phyloP scores from a whole-genome alignment of 257 asterid genomes.

The Ehretia macrophylla region DNA sequence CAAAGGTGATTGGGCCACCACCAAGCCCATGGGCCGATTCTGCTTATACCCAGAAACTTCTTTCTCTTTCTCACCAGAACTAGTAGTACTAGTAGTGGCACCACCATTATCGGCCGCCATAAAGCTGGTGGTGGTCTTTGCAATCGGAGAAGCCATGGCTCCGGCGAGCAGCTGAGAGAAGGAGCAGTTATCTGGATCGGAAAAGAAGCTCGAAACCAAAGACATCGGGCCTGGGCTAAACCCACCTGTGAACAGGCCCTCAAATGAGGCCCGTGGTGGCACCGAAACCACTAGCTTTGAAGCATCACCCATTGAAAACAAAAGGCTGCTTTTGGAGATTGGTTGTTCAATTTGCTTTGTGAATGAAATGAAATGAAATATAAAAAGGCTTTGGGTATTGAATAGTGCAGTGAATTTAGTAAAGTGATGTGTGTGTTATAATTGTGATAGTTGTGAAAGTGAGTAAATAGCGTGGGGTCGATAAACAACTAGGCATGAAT shows the following conservation, averaged over 20 bases:
- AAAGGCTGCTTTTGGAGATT: not conserved
- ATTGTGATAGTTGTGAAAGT: too few species aligned
- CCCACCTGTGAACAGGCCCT: conserved; percentile 24
- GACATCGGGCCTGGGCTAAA: conserved; percentile 44
- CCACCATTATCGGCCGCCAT: not conserved
- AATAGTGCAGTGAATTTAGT: too few species aligned
- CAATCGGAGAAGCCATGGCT: conserved; percentile 80
- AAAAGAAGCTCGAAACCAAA: conserved; percentile 42
- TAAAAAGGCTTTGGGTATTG: too few species aligned
- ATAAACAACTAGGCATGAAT: too few species aligned
- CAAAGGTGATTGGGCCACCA: conserved; percentile 67
- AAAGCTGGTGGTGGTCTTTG: conserved; percentile 15
- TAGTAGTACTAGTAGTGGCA: conserved; percentile 15
- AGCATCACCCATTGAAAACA: conserved; percentile 12
- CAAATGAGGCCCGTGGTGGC: conserved; percentile 33
- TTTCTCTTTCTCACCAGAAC: conserved; percentile 21
- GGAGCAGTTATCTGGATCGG: conserved; percentile 49
- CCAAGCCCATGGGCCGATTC: conserved; percentile 66
- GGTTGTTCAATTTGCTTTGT: too few species aligned
- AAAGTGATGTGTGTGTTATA: too few species aligned
- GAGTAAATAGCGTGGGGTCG: too few species aligned
- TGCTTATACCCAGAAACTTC: conserved; percentile 53
- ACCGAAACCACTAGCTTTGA: conserved; percentile 20
- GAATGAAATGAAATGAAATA: not conserved
- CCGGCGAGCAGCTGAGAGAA: conserved; percentile 87